These are phyloP conservation scores for Tolypocladium album DNA, from an alignment of 2,329 filamentous ascomycete species.

Conservation along the genomic window DNA sequence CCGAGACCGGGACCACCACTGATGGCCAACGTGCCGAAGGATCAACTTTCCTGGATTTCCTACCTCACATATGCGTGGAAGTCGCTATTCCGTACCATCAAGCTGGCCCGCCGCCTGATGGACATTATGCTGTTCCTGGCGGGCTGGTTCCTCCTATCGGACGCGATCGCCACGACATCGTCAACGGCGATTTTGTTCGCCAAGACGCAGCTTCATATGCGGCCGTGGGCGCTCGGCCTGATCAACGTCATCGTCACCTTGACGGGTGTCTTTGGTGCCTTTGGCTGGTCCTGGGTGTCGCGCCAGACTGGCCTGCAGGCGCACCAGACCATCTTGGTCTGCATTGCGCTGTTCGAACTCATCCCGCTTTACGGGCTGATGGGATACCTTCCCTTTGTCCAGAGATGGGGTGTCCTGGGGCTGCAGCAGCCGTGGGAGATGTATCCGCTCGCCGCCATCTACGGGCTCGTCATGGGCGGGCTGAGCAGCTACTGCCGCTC, in stretches of 20 bases:
- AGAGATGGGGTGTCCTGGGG: conserved; percentile 63
- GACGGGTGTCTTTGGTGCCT: conserved; percentile 76
- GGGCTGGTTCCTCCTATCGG: conserved; percentile 90
- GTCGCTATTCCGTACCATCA: conserved; percentile 69
- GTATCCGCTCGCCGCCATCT: conserved; percentile 83
- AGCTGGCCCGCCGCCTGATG: conserved; percentile 59
- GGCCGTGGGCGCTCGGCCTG: conserved; percentile 73
- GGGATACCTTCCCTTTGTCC: conserved; percentile 75
- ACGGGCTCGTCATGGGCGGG: conserved; percentile 90
- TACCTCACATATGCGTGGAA: conserved; percentile 82
- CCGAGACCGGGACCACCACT: conserved; percentile 82
- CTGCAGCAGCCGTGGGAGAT: conserved; percentile 96
- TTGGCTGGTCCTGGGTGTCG: conserved; percentile 78
- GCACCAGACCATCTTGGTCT: conserved; percentile 83
- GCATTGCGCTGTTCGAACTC: conserved; percentile 80
- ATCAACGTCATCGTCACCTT: conserved; percentile 90
- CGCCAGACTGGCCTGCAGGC: conserved; percentile 58
- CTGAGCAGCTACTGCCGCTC: conserved; percentile 85
- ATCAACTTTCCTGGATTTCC: conserved; percentile 40
- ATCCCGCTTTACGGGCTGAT: conserved; percentile 87
- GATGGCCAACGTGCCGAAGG: conserved; percentile 27
- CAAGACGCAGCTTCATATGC: conserved; percentile 87
- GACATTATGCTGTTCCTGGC: conserved; percentile 72
- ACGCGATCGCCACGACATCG: conserved; percentile 88
- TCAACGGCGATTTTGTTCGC: conserved; percentile 93